Base-by-base conservation (phyloP, 495 filamentous ascomycete species). In the Tuber microsphaerosporum region DNA sequence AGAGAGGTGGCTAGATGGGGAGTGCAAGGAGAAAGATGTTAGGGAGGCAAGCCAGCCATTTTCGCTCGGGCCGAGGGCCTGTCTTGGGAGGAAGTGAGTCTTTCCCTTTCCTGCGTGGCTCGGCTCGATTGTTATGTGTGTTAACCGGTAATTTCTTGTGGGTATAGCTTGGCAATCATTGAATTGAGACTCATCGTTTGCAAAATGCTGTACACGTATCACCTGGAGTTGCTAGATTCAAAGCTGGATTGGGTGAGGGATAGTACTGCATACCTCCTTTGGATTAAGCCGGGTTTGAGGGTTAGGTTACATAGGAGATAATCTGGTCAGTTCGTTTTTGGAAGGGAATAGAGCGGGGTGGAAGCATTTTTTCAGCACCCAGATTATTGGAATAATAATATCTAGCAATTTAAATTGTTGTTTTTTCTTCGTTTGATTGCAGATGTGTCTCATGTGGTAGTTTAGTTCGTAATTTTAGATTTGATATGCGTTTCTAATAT, bases 121-220 rank as follows among this genome's bases (percentile, higher is more conserved):
- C 20, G 8, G 48, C 2, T 0, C 71, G 19, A 26, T 41, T 72
- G n/a, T n/a, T 41, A n/a, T 26, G 19, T 34, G 12, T 37, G 26
- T 51, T 80, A 77, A 73, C 70, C 44, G 31, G 72, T 45, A 34
- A 34, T 71, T 51, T 65, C 80, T 22, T 22, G 48, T n/a, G n/a
- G 9, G 3, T 26, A 56, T 22, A 81, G 76, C 42, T 81, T 84
- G 73, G 84, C 85, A 22, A 82, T 81, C 56, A 75, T 85, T 39
- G 85, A 86, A 73, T 83, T 85, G 73, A 82, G 80, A 10, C 73
- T 84, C 41, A 51, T 85, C 9, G 69, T 86, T 16, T 76, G 84
- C 37, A 86, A 85, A 75, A 45, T 86, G 19, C 41, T 83, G 4
- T 84, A 77, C 68, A 80, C 71, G 17, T 85, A 83, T 71, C 81